These are phyloP conservation scores for Penicillium riverlandense DNA, from an alignment of 495 filamentous ascomycete genomes.

Conservation along the genomic window DNA sequence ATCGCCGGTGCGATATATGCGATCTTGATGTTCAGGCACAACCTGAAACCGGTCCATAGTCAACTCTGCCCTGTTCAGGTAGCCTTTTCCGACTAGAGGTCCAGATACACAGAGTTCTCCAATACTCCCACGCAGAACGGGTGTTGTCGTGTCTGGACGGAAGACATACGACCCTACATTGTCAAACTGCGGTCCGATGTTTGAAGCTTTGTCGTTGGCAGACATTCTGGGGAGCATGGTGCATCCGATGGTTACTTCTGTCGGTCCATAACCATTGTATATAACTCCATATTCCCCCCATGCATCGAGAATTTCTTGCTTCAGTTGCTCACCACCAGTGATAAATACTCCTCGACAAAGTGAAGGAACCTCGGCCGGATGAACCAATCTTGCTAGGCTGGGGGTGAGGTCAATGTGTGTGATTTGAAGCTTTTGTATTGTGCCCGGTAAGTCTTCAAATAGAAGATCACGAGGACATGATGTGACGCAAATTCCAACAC, in stretches of 20 bases:
- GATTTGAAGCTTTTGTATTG: conserved; percentile 62
- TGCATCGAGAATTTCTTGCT: conserved; percentile 37
- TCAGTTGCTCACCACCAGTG: conserved; percentile 38
- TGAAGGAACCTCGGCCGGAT: conserved; percentile 27
- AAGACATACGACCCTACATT: conserved; percentile 80
- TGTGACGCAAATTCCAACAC: conserved; percentile 70
- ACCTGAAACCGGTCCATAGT: conserved; percentile 31
- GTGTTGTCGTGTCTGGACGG: conserved; percentile 55
- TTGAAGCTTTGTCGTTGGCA: conserved; percentile 63
- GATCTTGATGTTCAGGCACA: conserved; percentile 25
- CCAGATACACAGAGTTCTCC: conserved; percentile 87
- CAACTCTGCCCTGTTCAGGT: conserved; percentile 65
- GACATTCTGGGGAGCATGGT: conserved; percentile 66
- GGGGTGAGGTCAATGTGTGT: conserved; percentile 73
- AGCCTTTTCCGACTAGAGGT: conserved; percentile 79
- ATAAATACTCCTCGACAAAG: conserved; percentile 28
- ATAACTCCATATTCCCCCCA: conserved; percentile 36
- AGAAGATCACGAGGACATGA: conserved; percentile 71
- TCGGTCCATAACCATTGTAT: conserved; percentile 64
- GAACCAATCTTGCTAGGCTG: conserved; percentile 37
- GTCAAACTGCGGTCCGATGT: conserved; percentile 77
- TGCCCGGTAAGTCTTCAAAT: conserved; percentile 64
- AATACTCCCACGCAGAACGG: conserved; percentile 68
- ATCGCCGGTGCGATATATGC: conserved; percentile 44
- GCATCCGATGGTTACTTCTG: conserved; percentile 83